Base-by-base conservation (phyloP, 306 rosid genomes). In the Fagus crenata region DNA sequence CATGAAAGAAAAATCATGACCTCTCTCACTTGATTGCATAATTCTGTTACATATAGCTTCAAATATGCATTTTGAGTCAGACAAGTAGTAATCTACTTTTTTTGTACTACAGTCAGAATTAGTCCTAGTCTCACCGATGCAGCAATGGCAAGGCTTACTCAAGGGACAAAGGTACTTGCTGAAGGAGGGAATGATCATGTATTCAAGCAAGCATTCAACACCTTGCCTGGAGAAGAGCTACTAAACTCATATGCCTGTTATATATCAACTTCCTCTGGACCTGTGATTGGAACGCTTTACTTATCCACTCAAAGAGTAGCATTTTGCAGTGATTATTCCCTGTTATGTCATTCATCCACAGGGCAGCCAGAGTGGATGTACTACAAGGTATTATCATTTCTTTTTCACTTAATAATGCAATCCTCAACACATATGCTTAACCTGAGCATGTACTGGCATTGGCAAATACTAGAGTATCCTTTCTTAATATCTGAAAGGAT, bases 241-340 rank as follows among this genome's bases (percentile, higher is more conserved):
- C 71, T 87, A 8, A 81, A 85, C 43, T 74, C 87, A 17, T 89
- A 68, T 87, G 91, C 91, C 46, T 93, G 97, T 78, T 85, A 87
- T 82, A 70, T 91, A 46, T 89, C 91, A 60, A 86, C 93, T 59
- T 8, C 83, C 39, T 53, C 86, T 74, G 97, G 87, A 60, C 97
- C 96, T 78, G 80, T 89, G 12, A 87, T 85, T 67, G 98, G 96
- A 68, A 83, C 84, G 13, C 87, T 91, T 11, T 93, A 89, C 41
- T 78, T 91, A 51, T 81, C 96, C 55, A 81, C 85, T 6, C 81
- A 84, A 78, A 86, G 91, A 81, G 55, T 91, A 31, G 97, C 96
- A 72, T 89, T 93, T 81, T 90, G 93, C 81, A 91, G 96, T 82
- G 96, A 91, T 71, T 71, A 84, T 54, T 89, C 97, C 37, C 72